These are phyloP conservation scores for Lichenothelia convexa DNA, from an alignment of 495 filamentous ascomycete species.

Conservation along the genomic window DNA sequence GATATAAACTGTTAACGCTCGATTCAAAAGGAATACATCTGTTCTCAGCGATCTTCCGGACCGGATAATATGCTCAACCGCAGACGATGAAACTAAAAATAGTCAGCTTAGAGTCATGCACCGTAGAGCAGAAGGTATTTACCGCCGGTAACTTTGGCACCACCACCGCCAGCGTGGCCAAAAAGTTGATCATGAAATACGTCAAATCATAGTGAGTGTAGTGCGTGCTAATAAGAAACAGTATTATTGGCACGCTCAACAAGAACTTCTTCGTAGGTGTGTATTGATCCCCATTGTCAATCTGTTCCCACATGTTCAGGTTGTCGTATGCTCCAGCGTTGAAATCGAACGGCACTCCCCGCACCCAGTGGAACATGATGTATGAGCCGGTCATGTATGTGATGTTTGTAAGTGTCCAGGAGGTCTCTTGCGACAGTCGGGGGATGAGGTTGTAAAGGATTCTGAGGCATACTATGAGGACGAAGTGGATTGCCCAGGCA, in stretches of 20 bases:
- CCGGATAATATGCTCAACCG: not conserved
- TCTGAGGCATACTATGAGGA: conserved; percentile 76
- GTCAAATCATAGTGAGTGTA: conserved; percentile 95
- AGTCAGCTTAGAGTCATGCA: not conserved
- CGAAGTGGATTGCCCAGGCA: conserved; percentile 91
- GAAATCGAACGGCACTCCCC: conserved; percentile 96
- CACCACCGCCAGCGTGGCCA: conserved; percentile 77
- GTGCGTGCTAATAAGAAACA: conserved; percentile 93
- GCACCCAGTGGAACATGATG: conserved; percentile 98
- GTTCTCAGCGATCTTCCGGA: too few relatives aligned
- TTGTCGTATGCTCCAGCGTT: conserved; percentile 98
- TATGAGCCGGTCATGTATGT: conserved; percentile 98
- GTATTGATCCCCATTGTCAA: conserved; percentile 97
- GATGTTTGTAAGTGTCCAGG: conserved; percentile 97
- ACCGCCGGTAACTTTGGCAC: conserved; percentile 92
- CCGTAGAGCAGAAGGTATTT: conserved; percentile 18
- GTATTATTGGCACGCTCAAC: conserved; percentile 75
- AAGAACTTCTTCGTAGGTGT: conserved; percentile 97
- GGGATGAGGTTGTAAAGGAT: conserved; percentile 93
- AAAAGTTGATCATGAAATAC: conserved; percentile 91
- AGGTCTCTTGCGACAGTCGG: conserved; percentile 86
- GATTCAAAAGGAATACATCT: too few relatives aligned
- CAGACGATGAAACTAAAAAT: not conserved
- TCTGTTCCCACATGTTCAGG: conserved; percentile 99
- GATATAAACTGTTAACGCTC: too few relatives aligned